phyloP scores from a whole-genome alignment of 371 early-diverging fungal species.

The Lichtheimia hyalospora region DNA sequence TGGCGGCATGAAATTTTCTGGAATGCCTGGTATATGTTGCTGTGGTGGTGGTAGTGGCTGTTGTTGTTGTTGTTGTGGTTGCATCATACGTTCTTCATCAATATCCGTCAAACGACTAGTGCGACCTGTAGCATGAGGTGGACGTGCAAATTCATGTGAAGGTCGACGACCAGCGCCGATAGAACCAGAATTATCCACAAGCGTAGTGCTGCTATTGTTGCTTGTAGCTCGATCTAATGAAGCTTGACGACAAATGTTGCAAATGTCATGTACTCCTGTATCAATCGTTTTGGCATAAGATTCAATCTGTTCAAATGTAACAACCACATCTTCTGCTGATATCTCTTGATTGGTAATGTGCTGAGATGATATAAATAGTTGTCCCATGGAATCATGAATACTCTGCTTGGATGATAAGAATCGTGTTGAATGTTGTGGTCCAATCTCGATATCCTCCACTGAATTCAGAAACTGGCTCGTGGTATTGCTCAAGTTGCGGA shows the following conservation, averaged over 20 bases:
- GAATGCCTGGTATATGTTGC: background rate
- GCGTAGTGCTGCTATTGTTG: background rate
- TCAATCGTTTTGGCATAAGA: constrained; percentile 17
- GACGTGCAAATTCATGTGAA: constrained; percentile 9
- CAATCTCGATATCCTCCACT: constrained; percentile 29
- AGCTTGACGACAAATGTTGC: constrained; percentile 17
- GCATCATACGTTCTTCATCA: constrained; percentile 10
- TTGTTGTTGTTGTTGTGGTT: constrained; percentile 5
- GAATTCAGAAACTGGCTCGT: constrained; percentile 43
- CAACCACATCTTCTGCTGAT: constrained; percentile 13
- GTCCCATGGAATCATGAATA: constrained; percentile 69
- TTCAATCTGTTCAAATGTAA: constrained; percentile 21
- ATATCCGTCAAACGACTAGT: constrained; percentile 8
- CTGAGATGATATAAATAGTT: constrained; percentile 67
- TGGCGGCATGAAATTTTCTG: constrained; percentile 8
- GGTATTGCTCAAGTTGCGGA: constrained; percentile 52
- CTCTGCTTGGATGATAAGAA: constrained; percentile 58
- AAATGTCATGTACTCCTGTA: constrained; percentile 17
- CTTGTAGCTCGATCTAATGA: constrained; percentile 5
- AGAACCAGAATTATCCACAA: background rate
- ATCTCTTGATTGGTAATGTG: constrained; percentile 52
- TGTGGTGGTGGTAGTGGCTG: background rate
- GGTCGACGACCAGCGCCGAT: constrained; percentile 18
- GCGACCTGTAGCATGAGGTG: background rate
- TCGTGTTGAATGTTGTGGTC: constrained; percentile 23